phyloP scores from a whole-genome alignment of 2,329 filamentous ascomycete genomes.

The Akanthomyces uredinophilus region DNA sequence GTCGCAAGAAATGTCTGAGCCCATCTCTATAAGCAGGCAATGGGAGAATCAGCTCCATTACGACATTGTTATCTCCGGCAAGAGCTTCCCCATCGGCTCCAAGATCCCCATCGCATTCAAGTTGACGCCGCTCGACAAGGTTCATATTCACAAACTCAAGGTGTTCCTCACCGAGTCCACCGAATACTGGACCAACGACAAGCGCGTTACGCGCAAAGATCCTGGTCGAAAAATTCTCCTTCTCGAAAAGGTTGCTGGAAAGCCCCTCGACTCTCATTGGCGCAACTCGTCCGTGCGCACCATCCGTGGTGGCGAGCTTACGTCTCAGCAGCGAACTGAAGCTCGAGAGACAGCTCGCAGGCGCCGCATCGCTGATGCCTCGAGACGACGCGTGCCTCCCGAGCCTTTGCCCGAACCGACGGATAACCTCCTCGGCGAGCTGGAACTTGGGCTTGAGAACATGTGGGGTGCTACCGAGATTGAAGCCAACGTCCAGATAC shows the following conservation, averaged over 20 bases:
- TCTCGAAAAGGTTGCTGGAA: conserved; percentile 83
- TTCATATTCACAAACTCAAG: conserved; percentile 88
- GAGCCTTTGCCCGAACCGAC: conserved; percentile 44
- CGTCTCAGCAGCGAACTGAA: conserved; percentile 40
- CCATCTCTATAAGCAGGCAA: conserved; percentile 85
- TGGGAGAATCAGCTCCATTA: conserved; percentile 97
- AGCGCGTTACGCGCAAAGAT: conserved; percentile 78
- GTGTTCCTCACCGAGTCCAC: conserved; percentile 86
- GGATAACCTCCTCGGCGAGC: conserved; percentile 75
- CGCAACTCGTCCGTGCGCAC: conserved; percentile 71
- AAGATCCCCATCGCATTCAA: conserved; percentile 93
- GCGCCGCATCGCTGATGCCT: conserved; percentile 51
- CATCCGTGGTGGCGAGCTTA: conserved; percentile 73
- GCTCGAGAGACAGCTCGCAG: conserved; percentile 42
- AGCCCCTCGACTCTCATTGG: conserved; percentile 66
- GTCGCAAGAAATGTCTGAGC: conserved; percentile 84
- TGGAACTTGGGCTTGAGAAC: conserved; percentile 63
- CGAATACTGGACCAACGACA: conserved; percentile 85
- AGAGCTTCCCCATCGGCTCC: conserved; percentile 84
- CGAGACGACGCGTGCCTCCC: conserved; percentile 34
- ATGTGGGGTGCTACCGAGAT: conserved; percentile 87
- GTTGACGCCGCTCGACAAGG: conserved; percentile 85
- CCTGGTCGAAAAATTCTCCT: conserved; percentile 78
- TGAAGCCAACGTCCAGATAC: conserved; percentile 88
- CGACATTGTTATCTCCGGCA: conserved; percentile 92